A percentile compares a stretch with the other conserved stretches of the same genome.
phyloP scores from a whole-genome alignment of 2,329 filamentous ascomycete genomes.

The Aspergillus floridensis region DNA sequence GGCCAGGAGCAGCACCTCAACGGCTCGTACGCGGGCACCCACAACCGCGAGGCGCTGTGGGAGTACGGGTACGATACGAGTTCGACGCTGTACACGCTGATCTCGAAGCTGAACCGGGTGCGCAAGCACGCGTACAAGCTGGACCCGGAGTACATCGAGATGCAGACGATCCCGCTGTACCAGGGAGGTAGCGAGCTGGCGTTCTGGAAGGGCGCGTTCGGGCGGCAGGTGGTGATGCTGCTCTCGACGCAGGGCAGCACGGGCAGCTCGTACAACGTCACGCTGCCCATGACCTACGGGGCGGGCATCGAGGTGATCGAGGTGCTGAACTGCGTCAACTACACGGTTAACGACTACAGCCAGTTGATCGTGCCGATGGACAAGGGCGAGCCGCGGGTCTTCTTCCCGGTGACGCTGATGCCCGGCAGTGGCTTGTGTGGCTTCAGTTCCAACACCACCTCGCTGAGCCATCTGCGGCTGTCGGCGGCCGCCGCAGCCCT shows the following conservation, averaged over 20 bases:
- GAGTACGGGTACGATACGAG: constrained; percentile 47
- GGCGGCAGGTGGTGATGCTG: constrained; percentile 43
- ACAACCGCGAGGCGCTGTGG: constrained; percentile 57
- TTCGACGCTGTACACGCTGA: constrained; percentile 40
- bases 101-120: constrained; percentile 41
- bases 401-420: constrained; percentile 29
- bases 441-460: not conserved
- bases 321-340: constrained; percentile 28
- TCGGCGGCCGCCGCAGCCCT: not conserved
- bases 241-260: constrained; percentile 43
- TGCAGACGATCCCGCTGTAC: constrained; percentile 41
- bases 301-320: constrained; percentile 27
- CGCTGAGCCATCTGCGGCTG: not conserved
- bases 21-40: constrained; percentile 46
- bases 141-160: constrained; percentile 38
- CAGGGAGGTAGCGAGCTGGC: constrained; percentile 43
- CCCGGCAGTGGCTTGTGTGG: constrained; percentile 33
- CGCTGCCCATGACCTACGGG: constrained; percentile 28
- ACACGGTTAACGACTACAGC: constrained; percentile 26
- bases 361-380: constrained; percentile 29
- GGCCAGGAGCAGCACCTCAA: constrained; percentile 63
- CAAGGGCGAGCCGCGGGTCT: constrained; percentile 31
- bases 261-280: constrained; percentile 30
- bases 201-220: constrained; percentile 46
- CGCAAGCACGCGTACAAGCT: constrained; percentile 41